Base-by-base conservation (phyloP, 352 stramenopile species). In the Phytophthora pinifolia region DNA sequence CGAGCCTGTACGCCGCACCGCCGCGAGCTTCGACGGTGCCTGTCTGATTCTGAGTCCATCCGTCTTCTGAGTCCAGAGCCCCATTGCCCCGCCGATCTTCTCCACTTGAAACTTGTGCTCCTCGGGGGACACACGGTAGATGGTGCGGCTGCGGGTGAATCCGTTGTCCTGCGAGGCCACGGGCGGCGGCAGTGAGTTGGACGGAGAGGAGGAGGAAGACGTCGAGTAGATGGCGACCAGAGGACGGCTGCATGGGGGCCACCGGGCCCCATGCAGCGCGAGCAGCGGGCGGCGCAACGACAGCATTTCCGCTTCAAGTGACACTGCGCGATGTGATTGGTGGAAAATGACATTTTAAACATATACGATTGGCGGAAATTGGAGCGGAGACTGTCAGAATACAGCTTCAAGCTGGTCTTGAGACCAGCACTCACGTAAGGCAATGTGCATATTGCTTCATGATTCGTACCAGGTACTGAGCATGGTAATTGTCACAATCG, bases 121-220 rank as follows among this genome's bases (percentile, higher is more conserved):
- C 0, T 50, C 29, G 9, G 5, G n/a, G 13, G 25, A 18, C 1
- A 74, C 61, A 36, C 34, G 41, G 61, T 70, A 70, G 52, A 74
- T 62, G 25, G 61, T 49, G 46, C 43, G 58, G 31, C 60, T 56
- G 15, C 55, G 41, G 22, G 60, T 55, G 30, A 67, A 56, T 34
- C 63, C 63, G 54, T 68, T 64, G 37, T 61, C 63, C 44, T 72
- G 63, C 10, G 59, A 68, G 18, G 52, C 58, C 12, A 68, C 14
- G 18, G 59, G 45, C 14, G 29, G 6, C 5, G 42, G 22, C 5
- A 17, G 29, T 10, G 13, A 35, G n/a, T 13, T 48, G 12, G 17
- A 10, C 18, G 33, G 2, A 17, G n/a, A 45, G 38, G 55, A 44
- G 12, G 32, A 35, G 4, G 29, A 48, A 3, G 32, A 50, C 9